A percentile compares a stretch with the other conserved stretches of the same genome.
These are phyloP conservation scores for Fusarium foetens DNA, from an alignment of 2,329 filamentous ascomycete genomes.

Conservation along the genomic window DNA sequence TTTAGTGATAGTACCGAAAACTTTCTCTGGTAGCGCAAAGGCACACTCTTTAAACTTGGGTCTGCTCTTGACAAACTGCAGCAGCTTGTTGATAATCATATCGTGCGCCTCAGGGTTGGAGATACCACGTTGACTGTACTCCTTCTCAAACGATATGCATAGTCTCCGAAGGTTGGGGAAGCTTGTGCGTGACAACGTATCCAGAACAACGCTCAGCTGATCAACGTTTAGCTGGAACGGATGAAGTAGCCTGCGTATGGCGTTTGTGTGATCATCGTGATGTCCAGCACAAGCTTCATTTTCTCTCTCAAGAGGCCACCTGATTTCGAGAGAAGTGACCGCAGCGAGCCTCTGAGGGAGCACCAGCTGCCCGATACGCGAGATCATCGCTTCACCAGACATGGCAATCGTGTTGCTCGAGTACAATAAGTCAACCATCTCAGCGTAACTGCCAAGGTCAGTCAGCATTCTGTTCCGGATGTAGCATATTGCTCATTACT, in stretches of 20 bases:
- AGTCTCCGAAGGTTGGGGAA: neutral
- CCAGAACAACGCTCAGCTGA: neutral
- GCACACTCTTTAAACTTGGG: neutral
- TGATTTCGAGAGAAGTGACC: neutral
- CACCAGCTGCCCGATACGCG: neutral
- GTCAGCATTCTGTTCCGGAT: neutral
- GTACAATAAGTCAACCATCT: constrained; percentile 6
- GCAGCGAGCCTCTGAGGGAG: neutral
- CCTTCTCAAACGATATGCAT: neutral
- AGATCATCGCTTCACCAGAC: neutral
- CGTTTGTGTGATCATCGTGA: neutral
- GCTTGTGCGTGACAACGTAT: neutral
- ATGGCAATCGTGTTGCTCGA: constrained; percentile 1
- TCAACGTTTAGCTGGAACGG: neutral
- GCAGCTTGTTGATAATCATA: neutral
- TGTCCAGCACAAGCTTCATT: neutral
- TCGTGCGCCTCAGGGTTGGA: neutral
- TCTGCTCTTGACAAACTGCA: neutral
- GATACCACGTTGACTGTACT: neutral
- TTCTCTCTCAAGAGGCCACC: neutral
- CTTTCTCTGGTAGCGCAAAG: neutral
- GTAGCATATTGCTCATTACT: neutral
- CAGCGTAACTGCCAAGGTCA: neutral
- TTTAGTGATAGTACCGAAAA: neutral
- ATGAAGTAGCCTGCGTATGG: neutral